phyloP scores from a whole-genome alignment of 208 protist species.

The Acanthamoeba culbertsoni region DNA sequence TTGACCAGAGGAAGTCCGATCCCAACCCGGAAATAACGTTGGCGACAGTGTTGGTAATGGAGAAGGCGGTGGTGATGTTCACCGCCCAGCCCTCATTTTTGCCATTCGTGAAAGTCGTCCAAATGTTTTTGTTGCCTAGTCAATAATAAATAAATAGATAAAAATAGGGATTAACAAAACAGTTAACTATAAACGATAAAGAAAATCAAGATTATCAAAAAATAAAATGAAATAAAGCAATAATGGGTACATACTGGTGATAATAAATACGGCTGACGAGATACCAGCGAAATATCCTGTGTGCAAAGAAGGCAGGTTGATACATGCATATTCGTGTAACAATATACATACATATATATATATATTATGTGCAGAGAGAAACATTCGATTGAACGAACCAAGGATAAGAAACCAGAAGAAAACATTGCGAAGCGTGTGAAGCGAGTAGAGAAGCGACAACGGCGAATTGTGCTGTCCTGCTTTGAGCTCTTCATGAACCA shows the following conservation, averaged over 20 bases:
- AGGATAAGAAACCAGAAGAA: constrained; percentile 4
- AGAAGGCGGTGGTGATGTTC: background rate
- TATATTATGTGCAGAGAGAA: too few species aligned
- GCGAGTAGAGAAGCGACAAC: background rate
- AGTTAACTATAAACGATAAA: background rate
- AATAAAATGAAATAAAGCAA: background rate
- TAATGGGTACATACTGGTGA: background rate
- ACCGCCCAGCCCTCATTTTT: background rate
- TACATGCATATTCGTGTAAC: too few species aligned
- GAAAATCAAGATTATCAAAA: background rate
- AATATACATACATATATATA: background rate
- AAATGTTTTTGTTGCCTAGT: background rate
- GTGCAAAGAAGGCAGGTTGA: too few species aligned
- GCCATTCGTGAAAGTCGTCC: background rate
- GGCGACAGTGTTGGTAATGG: background rate
- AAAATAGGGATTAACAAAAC: background rate
- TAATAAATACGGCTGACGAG: background rate
- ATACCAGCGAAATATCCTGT: background rate
- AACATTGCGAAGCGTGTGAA: background rate
- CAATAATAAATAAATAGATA: background rate
- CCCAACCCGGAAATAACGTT: background rate
- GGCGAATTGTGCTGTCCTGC: background rate
- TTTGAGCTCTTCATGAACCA: background rate
- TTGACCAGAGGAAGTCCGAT: background rate
- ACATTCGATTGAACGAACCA: too few species aligned